A percentile compares a stretch with the other conserved stretches of the same genome.
phyloP scores from a whole-genome alignment of 73 alveolate genomes.

The Durusdinium trenchii region DNA sequence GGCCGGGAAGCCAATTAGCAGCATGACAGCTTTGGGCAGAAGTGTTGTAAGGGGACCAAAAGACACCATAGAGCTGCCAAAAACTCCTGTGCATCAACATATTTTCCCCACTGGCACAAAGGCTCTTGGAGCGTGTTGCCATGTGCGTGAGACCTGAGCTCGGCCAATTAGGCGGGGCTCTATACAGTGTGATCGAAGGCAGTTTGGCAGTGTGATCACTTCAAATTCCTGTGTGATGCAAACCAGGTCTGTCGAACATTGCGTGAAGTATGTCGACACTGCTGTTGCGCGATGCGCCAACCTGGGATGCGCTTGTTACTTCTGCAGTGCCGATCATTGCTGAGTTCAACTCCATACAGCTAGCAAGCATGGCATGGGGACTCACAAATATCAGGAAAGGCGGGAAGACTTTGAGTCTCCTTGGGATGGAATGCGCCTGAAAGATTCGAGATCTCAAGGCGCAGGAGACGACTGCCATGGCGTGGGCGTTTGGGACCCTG shows the following conservation, averaged over 20 bases:
- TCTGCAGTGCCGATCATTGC: neutral
- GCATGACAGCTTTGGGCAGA: no score
- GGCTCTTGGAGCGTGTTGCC: conserved; percentile 53
- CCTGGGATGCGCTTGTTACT: neutral
- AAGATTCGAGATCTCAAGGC: neutral
- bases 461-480: conserved; percentile 40
- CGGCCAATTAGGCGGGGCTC: neutral
- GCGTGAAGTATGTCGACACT: conserved; percentile 2
- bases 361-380: conserved; percentile 30
- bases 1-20: no score
- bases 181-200: no score
- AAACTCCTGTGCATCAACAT: no score
- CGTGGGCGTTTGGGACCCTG: conserved; percentile 1
- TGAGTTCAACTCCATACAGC: conserved; percentile 44
- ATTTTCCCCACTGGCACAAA: neutral
- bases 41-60: no score
- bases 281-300: neutral
- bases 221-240: no score
- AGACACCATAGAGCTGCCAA: no score
- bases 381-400: no score
- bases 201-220: no score
- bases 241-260: conserved; percentile 51
- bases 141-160: conserved; percentile 26
- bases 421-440: no score
- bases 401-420: no score